Evolutionary conservation across 805 yeast species (phyloP), one percentile per base, ranked within the genome.

Genomic region (Diddensiella transvaalensis): DNA sequence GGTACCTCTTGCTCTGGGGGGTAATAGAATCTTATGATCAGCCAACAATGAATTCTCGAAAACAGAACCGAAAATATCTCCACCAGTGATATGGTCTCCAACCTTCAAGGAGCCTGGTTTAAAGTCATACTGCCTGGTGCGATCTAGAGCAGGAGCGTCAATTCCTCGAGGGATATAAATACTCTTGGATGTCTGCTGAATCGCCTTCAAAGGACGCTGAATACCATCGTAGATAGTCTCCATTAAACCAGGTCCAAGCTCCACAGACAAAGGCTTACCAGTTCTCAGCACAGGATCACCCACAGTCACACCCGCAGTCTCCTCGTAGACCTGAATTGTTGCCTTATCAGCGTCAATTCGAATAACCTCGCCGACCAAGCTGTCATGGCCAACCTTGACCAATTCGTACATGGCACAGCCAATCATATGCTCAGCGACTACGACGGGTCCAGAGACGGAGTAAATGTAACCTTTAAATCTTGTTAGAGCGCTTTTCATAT

Each of bases 341-440:
- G 97, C 96, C 72, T 90, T 91, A 68, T 93, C 99, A 56, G 82
- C 95, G 64, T 83, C 93, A 58, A 93, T 91, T 77, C 99, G 84
- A 70, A 93, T 93, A 57, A 93, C 97, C 73, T 93, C 99, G 68
- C 99, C 99, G 42, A 93, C 98, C 67, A 93, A 79, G 69, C 79
- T 87, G 61, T 87, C 96, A 70, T 93, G 98, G 60, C 99, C 98
- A 57, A 93, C 99, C 69, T 84, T 89, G 64, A 91, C 99, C 71
- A 93, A 78, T 69, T 93, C 99, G 78, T 93, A 91, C 99, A 93
- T 93, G 62, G 98, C 97, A 80, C 97, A 88, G 55, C 99, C 99
- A 72, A 90, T 87, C 98, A 93, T 89, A 75, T 93, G 85, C 72
- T 93, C 98, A 43, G 99, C 99, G 42, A 93, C 83, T 46, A 93